Conservation (phyloP, 164 flowering plant species). For the Saururus chinensis region DNA sequence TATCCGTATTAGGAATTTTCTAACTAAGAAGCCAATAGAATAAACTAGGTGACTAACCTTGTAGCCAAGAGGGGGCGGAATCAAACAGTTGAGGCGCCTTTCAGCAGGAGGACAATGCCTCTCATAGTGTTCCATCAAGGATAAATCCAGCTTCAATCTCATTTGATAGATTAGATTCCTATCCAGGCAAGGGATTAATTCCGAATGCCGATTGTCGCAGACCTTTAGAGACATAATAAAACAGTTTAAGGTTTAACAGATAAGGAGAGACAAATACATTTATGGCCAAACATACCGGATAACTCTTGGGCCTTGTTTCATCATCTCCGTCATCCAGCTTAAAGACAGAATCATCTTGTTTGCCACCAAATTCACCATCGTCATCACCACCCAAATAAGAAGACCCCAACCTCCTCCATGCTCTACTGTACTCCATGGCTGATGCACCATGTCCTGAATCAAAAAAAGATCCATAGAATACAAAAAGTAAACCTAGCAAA, state of each 20-base stretch:
- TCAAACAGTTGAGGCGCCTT: slow-evolving; percentile 78
- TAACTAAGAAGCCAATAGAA: background rate
- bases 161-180: slow-evolving; percentile 66
- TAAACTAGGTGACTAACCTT: slow-evolving; percentile 35
- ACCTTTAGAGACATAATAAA: slow-evolving; percentile 32
- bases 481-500: slow-evolving; percentile 47
- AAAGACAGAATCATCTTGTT: slow-evolving; percentile 34
- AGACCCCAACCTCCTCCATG: slow-evolving; percentile 61
- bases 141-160: slow-evolving; percentile 77
- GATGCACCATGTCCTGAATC: slow-evolving; percentile 52
- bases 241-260: background rate
- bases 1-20: background rate
- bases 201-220: slow-evolving; percentile 79
- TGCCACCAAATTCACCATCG: slow-evolving; percentile 36
- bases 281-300: slow-evolving; percentile 57
- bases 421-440: slow-evolving; percentile 59
- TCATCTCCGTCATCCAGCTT: slow-evolving; percentile 54
- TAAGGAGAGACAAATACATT: background rate
- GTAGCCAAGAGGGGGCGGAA: slow-evolving; percentile 84
- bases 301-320: slow-evolving; percentile 49
- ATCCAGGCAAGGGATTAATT: slow-evolving; percentile 83
- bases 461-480: slow-evolving; percentile 36
- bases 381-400: slow-evolving; percentile 79
- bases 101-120: slow-evolving; percentile 80
- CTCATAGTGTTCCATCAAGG: slow-evolving; percentile 90